Evolutionary conservation across 768 basidiomycete genomes (phyloP), one percentile per base, ranked within the genome.

Genomic region (Polyporus arcularius): DNA sequence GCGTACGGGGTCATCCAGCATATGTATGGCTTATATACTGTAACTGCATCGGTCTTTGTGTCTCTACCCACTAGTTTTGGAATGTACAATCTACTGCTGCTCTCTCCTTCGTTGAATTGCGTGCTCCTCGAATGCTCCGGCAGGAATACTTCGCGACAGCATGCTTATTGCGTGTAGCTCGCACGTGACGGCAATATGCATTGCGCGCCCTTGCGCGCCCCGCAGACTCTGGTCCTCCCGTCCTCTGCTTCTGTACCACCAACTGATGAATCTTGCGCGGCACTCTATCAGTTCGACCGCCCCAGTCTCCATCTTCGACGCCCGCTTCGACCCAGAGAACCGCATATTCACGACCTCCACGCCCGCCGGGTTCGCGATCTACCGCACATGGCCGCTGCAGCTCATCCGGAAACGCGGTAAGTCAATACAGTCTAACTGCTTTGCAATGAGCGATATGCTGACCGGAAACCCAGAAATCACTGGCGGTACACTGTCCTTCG

Each of bases 381-480:
- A 94, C 74, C 85, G 81, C 61, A 77, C 89, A 61, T 86, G 81
- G 71, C 92, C 92, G 21, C 80, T 94, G 55, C 81, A 83, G 69
- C 81, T 94, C 60, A 78, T 94, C 68, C 85, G 88, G 72, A 92
- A 89, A 78, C 87, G 89, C 77, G 93, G 92, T 90, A 78, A 53
- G 66, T 72, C 40, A 62, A 26, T 26, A 26, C 21, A 26, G 21
- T 55, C 55, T 45, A 48, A 35, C 11, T 35, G 49, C 45, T 55
- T 46, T 28, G 32, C 45, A 55, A 26, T 31, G 56, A 56, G 32
- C 50, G 10, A 21, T 45, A 35, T 53, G 31, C 61, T 72, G 51
- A 75, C 61, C 54, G 55, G 30, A 56, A 60, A 57, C 55, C 40
- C 70, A 94, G 92, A 94, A 72, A 78, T 94, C 57, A 81, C 82